Percentiles rank a stretch among this genome's conserved stretches.
Conservation (phyloP, 345 rosid species). For the Populus davidiana region DNA sequence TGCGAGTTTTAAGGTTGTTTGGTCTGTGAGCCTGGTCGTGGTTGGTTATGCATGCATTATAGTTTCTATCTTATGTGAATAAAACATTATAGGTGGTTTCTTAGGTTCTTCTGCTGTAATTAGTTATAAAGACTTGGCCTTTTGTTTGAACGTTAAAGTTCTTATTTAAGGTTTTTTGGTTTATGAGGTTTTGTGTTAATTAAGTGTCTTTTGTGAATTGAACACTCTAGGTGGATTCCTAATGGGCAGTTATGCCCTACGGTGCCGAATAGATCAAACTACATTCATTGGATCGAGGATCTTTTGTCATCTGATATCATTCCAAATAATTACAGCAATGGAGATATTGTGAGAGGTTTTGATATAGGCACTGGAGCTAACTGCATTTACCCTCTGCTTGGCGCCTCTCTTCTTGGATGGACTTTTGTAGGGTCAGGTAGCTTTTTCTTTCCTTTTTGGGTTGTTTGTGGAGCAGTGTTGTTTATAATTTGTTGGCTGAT, state of each 20-base stretch:
- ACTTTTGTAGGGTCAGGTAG: constrained; percentile 46
- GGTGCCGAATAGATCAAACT: constrained; percentile 85
- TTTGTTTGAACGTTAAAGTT: background rate
- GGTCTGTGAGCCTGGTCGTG: background rate
- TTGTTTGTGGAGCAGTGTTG: background rate
- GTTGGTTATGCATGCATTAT: background rate
- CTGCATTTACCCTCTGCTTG: constrained; percentile 92
- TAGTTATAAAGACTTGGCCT: background rate
- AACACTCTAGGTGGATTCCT: constrained; percentile 80
- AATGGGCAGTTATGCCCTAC: constrained; percentile 96
- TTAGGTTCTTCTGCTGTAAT: no score
- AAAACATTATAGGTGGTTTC: no score
- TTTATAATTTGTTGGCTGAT: no score
- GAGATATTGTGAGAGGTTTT: constrained; percentile 53
- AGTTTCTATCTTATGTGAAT: background rate
- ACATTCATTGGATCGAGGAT: constrained; percentile 90
- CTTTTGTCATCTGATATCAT: constrained; percentile 66
- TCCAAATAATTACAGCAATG: constrained; percentile 24
- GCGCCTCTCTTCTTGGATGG: constrained; percentile 83
- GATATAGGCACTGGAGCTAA: constrained; percentile 96
- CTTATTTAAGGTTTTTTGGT: background rate
- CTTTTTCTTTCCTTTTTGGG: no score
- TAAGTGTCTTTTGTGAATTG: background rate
- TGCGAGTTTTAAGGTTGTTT: background rate
- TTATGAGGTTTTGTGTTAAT: background rate